These are phyloP conservation scores for Canna indica DNA, from an alignment of 176 grass and related monocot species.

Conservation along the genomic window DNA sequence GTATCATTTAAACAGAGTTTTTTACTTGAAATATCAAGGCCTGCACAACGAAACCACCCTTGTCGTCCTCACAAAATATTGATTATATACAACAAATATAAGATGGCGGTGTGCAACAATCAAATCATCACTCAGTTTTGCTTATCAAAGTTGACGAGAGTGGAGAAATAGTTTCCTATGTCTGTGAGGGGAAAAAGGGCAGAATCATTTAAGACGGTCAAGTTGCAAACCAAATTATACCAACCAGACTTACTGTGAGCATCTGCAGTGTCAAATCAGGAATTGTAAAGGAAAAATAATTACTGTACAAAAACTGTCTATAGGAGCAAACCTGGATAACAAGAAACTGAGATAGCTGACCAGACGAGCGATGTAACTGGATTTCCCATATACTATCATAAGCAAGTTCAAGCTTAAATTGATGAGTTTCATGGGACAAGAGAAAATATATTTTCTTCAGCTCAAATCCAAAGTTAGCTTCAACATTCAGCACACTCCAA, in stretches of 20 bases:
- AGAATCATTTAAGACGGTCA: neutral
- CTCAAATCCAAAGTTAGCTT: slow-evolving; percentile 61
- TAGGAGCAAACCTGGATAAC: slow-evolving; percentile 54
- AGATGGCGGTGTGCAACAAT: neutral
- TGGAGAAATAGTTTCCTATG: no score
- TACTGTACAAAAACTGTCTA: neutral
- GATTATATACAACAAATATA: neutral
- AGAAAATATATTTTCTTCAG: slow-evolving; percentile 58
- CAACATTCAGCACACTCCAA: slow-evolving; percentile 28
- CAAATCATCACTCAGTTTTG: neutral
- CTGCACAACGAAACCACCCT: neutral
- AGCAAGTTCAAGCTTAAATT: slow-evolving; percentile 77
- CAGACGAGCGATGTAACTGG: slow-evolving; percentile 45
- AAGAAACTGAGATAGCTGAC: slow-evolving; percentile 58
- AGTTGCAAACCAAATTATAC: neutral
- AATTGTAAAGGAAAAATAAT: neutral
- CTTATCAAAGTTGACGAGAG: neutral
- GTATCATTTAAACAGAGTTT: neutral
- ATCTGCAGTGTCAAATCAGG: slow-evolving; percentile 5
- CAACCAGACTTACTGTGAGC: neutral
- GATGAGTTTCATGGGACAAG: slow-evolving; percentile 5
- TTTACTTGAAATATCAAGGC: neutral
- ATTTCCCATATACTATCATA: slow-evolving; percentile 98
- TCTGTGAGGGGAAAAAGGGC: neutral
- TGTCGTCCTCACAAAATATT: neutral